Evolutionary conservation across 805 yeast genomes (phyloP).

Genomic region (Spathaspora passalidarum): DNA sequence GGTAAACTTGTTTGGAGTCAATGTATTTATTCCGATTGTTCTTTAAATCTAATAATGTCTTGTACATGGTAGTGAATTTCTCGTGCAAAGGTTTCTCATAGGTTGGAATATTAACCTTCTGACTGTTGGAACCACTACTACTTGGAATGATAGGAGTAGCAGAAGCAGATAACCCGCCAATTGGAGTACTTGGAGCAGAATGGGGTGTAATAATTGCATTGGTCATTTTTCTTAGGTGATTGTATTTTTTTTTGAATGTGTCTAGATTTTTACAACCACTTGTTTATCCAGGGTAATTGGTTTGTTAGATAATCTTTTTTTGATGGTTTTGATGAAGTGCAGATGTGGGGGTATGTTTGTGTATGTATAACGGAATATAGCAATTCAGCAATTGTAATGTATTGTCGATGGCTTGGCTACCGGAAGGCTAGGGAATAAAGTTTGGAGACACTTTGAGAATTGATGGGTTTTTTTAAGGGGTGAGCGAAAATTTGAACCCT

Average conservation of each 20-base stretch:
- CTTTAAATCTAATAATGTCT: conserved; percentile 39
- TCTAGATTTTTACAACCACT: too few relatives aligned
- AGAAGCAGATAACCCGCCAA: background rate
- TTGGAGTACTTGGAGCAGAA: conserved; percentile 9
- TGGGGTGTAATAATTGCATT: conserved; percentile 8
- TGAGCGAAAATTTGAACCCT: background rate
- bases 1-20: conserved; percentile 64
- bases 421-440: too few relatives aligned
- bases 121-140: background rate
- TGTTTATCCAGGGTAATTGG: too few relatives aligned
- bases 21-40: conserved; percentile 64
- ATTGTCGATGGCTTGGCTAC: too few relatives aligned
- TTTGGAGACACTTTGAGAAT: background rate
- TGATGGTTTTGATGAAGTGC: too few relatives aligned
- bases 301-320: too few relatives aligned
- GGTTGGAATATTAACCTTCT: conserved; percentile 25
- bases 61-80: conserved; percentile 24
- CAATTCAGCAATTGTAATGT: too few relatives aligned
- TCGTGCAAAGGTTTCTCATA: conserved; percentile 34
- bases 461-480: background rate
- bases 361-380: too few relatives aligned
- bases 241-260: background rate
- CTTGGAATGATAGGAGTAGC: background rate
- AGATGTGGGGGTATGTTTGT: too few relatives aligned
- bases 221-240: background rate